Percentiles rank a stretch among this genome's conserved stretches.
phyloP scores from a whole-genome alignment of 805 yeast species.

The Kazachstania psychrophila region DNA sequence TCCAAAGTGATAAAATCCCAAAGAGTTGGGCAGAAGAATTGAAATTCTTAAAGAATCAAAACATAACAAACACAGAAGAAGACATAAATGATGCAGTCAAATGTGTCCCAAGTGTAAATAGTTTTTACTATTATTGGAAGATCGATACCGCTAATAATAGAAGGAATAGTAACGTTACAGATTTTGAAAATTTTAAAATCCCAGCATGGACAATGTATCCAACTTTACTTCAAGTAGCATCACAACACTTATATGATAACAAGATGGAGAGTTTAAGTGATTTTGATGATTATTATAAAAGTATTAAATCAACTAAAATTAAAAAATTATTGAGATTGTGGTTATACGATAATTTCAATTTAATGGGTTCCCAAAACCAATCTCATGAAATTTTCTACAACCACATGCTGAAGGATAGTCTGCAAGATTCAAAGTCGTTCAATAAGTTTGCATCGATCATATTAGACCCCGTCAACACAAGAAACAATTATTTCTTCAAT shows the following conservation, averaged over 20 bases:
- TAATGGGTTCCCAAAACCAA: conserved; percentile 6
- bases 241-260: conserved; percentile 14
- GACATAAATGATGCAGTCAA: too few relatives aligned
- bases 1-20: background rate
- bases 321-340: conserved; percentile 21
- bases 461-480: conserved; percentile 13
- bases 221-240: conserved; percentile 10
- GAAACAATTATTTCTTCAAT: conserved; percentile 12
- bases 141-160: conserved; percentile 8
- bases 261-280: conserved; percentile 18
- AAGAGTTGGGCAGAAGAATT: conserved; percentile 9
- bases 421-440: conserved; percentile 14
- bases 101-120: conserved; percentile 5
- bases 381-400: conserved; percentile 16
- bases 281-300: conserved; percentile 18
- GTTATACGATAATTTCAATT: conserved; percentile 21
- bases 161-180: conserved; percentile 8
- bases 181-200: conserved; percentile 18
- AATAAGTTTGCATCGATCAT: conserved; percentile 19
- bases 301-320: conserved; percentile 8
- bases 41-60: background rate
- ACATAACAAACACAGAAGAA: background rate
- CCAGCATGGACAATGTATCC: conserved; percentile 25
- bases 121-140: conserved; percentile 22
- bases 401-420: conserved; percentile 16